These are phyloP conservation scores for Hanseniaspora guilliermondii DNA, from an alignment of 805 yeast genomes.

Conservation along the genomic window DNA sequence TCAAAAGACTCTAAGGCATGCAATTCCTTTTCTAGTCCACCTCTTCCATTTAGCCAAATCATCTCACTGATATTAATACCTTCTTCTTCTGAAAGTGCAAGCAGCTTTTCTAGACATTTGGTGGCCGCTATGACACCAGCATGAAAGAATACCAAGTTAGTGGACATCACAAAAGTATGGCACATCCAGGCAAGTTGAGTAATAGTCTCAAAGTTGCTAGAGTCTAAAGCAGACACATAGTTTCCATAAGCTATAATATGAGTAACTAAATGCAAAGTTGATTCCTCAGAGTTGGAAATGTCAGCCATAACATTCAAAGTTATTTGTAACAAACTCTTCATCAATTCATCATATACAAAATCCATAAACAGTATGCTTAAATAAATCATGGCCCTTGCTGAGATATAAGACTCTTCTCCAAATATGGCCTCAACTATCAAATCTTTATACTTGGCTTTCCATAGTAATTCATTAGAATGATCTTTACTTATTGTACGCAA, in stretches of 20 bases:
- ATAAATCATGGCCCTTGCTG: constrained; percentile 54
- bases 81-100: constrained; percentile 22
- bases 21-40: constrained; percentile 32
- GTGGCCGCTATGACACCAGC: constrained; percentile 32
- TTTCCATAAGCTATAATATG: constrained; percentile 33
- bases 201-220: constrained; percentile 22
- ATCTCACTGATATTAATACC: constrained; percentile 23
- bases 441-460: constrained; percentile 57
- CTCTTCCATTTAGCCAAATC: constrained; percentile 24
- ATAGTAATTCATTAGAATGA: constrained; percentile 36
- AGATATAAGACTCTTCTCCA: constrained; percentile 42
- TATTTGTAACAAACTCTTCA: constrained; percentile 24
- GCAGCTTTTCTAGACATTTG: constrained; percentile 26
- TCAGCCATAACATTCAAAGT: constrained; percentile 28
- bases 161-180: constrained; percentile 25
- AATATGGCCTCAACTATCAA: constrained; percentile 53
- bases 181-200: constrained; percentile 31
- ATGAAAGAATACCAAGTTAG: constrained; percentile 29
- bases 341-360: constrained; percentile 49
- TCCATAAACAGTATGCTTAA: constrained; percentile 55
- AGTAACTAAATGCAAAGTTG: constrained; percentile 26
- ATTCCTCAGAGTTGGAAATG: constrained; percentile 26
- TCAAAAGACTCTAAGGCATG: constrained; percentile 33
- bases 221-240: constrained; percentile 30
- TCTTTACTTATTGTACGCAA: constrained; percentile 41